Percentiles rank a stretch among this genome's conserved stretches.
These are phyloP conservation scores for Penicillium subrubescens DNA, from an alignment of 495 filamentous ascomycete species.

Conservation along the genomic window DNA sequence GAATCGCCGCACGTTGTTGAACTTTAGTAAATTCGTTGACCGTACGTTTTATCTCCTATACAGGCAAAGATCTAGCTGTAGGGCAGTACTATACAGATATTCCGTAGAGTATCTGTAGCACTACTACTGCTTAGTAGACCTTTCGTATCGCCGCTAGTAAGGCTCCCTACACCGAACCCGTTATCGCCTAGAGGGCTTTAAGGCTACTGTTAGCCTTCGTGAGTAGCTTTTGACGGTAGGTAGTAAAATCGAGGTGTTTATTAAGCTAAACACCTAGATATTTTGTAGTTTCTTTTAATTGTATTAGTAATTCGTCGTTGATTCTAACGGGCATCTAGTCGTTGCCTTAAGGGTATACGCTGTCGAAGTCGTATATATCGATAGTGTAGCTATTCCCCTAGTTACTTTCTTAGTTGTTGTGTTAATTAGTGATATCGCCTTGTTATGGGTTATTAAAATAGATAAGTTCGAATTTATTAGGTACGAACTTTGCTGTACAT, in stretches of 20 bases:
- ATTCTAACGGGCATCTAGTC: not conserved
- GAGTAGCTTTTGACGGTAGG: slow-evolving; percentile 9
- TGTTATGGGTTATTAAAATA: no score
- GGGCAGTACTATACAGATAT: slow-evolving; percentile 15
- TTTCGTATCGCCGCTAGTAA: slow-evolving; percentile 9
- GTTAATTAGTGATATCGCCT: no score
- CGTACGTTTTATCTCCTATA: no score
- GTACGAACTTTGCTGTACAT: slow-evolving; percentile 21
- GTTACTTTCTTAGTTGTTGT: no score
- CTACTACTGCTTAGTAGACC: slow-evolving; percentile 24
- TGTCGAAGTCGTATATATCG: no score
- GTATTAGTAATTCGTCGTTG: not conserved
- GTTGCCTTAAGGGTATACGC: not conserved
- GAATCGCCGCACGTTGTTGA: slow-evolving; percentile 11
- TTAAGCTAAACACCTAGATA: not conserved
- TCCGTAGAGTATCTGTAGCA: slow-evolving; percentile 24
- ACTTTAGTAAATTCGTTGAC: slow-evolving; percentile 5
- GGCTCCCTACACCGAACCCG: slow-evolving; percentile 19
- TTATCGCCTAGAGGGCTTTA: slow-evolving; percentile 13
- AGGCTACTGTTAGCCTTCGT: slow-evolving; percentile 15
- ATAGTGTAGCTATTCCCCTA: no score
- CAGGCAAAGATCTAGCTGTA: no score
- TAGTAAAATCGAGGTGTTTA: slow-evolving; percentile 16
- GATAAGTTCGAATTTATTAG: slow-evolving; percentile 16
- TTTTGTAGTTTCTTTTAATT: not conserved